A percentile compares a stretch with the other conserved stretches of the same genome.
These are phyloP conservation scores for Trichoderma sp. DNA, from an alignment of 2,329 filamentous ascomycete genomes.

Conservation along the genomic window DNA sequence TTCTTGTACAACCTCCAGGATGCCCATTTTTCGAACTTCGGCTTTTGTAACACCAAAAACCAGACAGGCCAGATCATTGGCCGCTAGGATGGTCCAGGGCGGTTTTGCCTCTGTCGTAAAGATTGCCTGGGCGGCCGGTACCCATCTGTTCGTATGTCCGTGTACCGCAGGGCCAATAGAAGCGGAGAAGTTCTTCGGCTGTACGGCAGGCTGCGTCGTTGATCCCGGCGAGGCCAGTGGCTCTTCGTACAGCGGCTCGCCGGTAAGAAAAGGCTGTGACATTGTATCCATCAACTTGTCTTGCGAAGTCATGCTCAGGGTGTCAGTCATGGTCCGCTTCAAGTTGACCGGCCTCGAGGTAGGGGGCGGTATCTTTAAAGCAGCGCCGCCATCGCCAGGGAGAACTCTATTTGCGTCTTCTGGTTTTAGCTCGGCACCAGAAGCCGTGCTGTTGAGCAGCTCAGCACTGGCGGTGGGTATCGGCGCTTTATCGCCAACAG, in stretches of 20 bases:
- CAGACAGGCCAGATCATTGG: conserved; percentile 92
- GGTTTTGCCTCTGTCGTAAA: conserved; percentile 91
- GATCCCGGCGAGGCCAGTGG: conserved; percentile 43
- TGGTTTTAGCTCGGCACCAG: conserved; percentile 42
- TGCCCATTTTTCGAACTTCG: conserved; percentile 91
- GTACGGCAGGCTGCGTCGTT: conserved; percentile 39
- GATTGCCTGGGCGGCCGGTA: conserved; percentile 88
- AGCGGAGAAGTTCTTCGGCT: conserved; percentile 43
- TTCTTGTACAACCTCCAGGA: conserved; percentile 88
- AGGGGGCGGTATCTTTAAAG: conserved; percentile 52
- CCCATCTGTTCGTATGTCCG: conserved; percentile 85
- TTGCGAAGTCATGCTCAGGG: conserved; percentile 69
- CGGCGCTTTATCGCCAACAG: conserved; percentile 21
- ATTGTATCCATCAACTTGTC: conserved; percentile 81
- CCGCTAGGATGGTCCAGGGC: conserved; percentile 93
- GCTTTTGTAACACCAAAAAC: conserved; percentile 99
- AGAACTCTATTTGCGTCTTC: conserved; percentile 52
- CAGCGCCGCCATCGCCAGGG: conserved; percentile 55
- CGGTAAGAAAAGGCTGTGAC: conserved; percentile 71
- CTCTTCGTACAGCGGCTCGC: conserved; percentile 36
- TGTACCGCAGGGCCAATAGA: conserved; percentile 64
- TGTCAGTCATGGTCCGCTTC: conserved; percentile 86
- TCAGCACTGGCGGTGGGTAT: conserved; percentile 21
- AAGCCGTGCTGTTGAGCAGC: conserved; percentile 21
- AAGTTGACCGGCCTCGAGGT: conserved; percentile 61